Evolutionary conservation across 257 asterid genomes (phyloP), one percentile per base, ranked within the genome.

Genomic region (Solanum boliviense): DNA sequence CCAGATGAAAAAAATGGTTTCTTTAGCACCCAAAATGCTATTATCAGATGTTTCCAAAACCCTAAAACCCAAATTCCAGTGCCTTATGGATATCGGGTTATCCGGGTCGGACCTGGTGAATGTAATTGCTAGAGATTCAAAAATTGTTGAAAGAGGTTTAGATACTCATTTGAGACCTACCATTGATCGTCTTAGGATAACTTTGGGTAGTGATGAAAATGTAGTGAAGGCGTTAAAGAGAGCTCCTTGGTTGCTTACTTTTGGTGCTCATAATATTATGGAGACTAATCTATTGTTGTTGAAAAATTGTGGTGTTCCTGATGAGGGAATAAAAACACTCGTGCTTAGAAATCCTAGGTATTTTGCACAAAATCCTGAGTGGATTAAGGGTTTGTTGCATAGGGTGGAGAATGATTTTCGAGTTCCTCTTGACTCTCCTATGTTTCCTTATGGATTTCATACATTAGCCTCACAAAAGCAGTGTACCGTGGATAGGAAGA

Each of bases 1-100:
- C 74, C 86, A 87, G 58, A 32, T 89, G 13, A 87, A 62, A 89
- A 23, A 18, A 13, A 4, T 89, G 18, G 65, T 71, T 44, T 87
- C 86, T 5, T 15, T 35, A 5, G 13, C 3, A 11, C 89, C 89
- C 58, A 60, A 10, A 11, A 60, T 73, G 31, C 73, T 89, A 3
- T 21, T 13, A 12, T 4, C 8, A 13, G 58, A 65, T 58, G 86
- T 73, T 48, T 48, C 36, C 3, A 89, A 44, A 83, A 89, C 36
- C 84, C 75, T 89, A 32, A 56, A 72, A 62, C 91, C 89, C 44
- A 87, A 84, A 75, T 5, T 60, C 13, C 32, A 84, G 82, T 32
- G 31, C 58, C 86, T 84, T 11, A 35, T 36, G 23, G 89, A 83
- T 8, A 25, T 87, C 9, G 86, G 86, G 21, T 15, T 86, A n/a